Evolutionary conservation across 768 basidiomycete genomes (phyloP).

Genomic region (Brasilioporus rufonigricans): DNA sequence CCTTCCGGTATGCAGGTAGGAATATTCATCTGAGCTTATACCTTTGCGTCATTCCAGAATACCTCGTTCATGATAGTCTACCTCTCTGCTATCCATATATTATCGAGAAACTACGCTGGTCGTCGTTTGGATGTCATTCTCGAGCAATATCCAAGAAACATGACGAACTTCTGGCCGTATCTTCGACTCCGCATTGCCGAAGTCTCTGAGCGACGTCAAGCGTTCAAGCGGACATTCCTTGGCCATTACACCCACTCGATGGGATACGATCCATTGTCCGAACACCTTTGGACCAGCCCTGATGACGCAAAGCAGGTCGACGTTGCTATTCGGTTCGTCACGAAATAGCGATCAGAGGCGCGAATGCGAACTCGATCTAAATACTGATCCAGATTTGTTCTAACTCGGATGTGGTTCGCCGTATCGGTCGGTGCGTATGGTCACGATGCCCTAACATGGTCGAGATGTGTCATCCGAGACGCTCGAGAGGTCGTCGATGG

Average conservation of each 20-base stretch:
- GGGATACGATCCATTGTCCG: constrained; percentile 37
- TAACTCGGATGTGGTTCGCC: constrained; percentile 62
- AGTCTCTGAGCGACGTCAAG: constrained; percentile 30
- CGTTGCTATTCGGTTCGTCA: constrained; percentile 53
- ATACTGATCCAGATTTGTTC: constrained; percentile 48
- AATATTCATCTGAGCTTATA: not conserved
- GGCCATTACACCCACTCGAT: constrained; percentile 31
- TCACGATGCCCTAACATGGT: constrained; percentile 34
- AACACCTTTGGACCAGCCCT: constrained; percentile 56
- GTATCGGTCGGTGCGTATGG: constrained; percentile 49
- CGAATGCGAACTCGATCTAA: not conserved
- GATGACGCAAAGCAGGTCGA: constrained; percentile 56
- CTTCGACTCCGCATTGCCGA: constrained; percentile 51
- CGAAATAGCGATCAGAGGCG: not conserved
- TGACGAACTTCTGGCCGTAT: constrained; percentile 75
- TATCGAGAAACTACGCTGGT: constrained; percentile 49
- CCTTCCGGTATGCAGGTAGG: constrained; percentile 62
- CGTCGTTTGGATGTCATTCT: constrained; percentile 42
- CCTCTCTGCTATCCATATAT: constrained; percentile 53
- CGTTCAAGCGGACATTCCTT: constrained; percentile 54
- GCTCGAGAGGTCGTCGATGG: constrained; percentile 49
- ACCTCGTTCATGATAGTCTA: constrained; percentile 44
- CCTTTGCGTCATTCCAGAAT: not conserved
- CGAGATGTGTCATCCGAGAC: constrained; percentile 40
- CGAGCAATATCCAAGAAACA: constrained; percentile 39